These are phyloP conservation scores for Pascua guehoae DNA, from an alignment of 1,284 basidiomycete species.

Conservation along the genomic window DNA sequence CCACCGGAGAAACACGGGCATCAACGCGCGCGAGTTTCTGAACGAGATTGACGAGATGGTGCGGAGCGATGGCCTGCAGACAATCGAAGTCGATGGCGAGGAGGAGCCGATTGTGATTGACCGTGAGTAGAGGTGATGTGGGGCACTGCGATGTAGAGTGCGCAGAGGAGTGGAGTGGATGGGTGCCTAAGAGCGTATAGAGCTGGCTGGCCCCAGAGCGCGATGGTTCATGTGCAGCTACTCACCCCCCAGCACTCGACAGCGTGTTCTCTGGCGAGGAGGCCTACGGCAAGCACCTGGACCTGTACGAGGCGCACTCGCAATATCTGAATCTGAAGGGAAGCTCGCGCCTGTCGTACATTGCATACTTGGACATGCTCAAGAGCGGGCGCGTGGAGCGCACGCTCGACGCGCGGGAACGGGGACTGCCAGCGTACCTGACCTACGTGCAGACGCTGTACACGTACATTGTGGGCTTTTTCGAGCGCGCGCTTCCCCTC, in stretches of 20 bases:
- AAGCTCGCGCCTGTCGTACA: constrained; percentile 73
- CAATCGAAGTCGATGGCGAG: constrained; percentile 56
- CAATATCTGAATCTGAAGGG: constrained; percentile 86
- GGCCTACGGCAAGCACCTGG: constrained; percentile 87
- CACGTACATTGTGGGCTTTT: constrained; percentile 79
- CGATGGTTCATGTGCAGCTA: too few relatives aligned
- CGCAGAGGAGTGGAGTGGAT: not conserved
- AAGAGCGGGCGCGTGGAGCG: constrained; percentile 50
- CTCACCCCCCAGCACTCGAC: constrained; percentile 62
- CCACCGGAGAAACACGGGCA: constrained; percentile 89
- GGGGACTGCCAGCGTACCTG: constrained; percentile 72
- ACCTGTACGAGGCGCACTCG: constrained; percentile 83
- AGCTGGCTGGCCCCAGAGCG: too few relatives aligned
- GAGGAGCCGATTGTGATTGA: constrained; percentile 62
- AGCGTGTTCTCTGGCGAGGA: constrained; percentile 94
- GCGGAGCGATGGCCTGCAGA: constrained; percentile 45
- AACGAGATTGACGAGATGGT: constrained; percentile 71
- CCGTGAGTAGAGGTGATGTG: constrained; percentile 34
- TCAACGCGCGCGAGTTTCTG: constrained; percentile 72
- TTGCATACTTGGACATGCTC: constrained; percentile 86
- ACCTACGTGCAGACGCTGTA: constrained; percentile 82
- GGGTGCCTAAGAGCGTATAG: too few relatives aligned
- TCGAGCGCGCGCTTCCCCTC: constrained; percentile 81
- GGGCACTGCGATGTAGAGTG: too few relatives aligned
- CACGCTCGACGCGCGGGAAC: constrained; percentile 69